Base-by-base conservation (phyloP, 192 early-diverging fungal species). In the Ambispora gerdemannii region DNA sequence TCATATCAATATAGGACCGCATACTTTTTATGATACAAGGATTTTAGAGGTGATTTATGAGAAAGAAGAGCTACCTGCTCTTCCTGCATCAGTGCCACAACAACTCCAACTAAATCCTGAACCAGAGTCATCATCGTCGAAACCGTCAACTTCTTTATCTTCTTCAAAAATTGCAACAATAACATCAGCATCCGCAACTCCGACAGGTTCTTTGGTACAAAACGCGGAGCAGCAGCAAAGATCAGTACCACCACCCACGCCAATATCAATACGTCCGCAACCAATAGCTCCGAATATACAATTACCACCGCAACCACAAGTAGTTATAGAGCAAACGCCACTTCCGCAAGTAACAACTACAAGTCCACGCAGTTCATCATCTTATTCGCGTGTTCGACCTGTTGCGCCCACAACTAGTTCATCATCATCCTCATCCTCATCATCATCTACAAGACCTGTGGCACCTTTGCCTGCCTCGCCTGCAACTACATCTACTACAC, bases 1-100 rank as follows among this genome's bases (percentile, higher is more conserved):
- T 24, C 31, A 25, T 50, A 47, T 70, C 24, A 60, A 33, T 4
- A 70, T 70, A 49, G 68, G 68, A 8, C 68, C 68, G 19, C 58
- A 60, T 32, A 60, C 58, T n/a, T 70, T 60, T 43, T 60, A 50
- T 13, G 68, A 70, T 27, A 70, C 68, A 30, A 22, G 50, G 2
- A 24, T 70, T 28, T 50, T 51, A 25, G 56, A 70, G 36, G 56
- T 34, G 20, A 27, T 70, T 47, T 70, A 60, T 24, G 68, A 60
- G 20, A 70, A 33, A 35, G 50, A 67, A 15, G 17, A 47, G 30
- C 20, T 35, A n/a, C n/a, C n/a, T n/a, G n/a, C n/a, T n/a, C n/a
- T n/a, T n/a, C n/a, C n/a, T n/a, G n/a, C n/a, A n/a, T n/a, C n/a
- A n/a, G n/a, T 43, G 38, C 55, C 11, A 13, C 24, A 20, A 10